Percentiles rank a stretch among this genome's conserved stretches.
Evolutionary conservation across 495 filamentous ascomycete genomes (phyloP).

Genomic region (Aspergillus bridgeri): DNA sequence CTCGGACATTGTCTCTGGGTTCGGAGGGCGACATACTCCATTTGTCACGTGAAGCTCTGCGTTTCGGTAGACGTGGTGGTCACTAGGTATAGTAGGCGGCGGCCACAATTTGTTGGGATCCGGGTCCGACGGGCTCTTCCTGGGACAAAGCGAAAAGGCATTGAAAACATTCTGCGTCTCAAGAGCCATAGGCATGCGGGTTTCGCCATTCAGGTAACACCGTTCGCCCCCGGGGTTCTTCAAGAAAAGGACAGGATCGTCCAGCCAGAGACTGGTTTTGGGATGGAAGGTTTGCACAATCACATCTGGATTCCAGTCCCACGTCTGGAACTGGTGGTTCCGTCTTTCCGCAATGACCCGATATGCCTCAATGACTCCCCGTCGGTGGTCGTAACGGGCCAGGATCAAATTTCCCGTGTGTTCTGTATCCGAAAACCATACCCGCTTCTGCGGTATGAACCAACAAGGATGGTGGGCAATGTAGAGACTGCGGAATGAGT

Average conservation of each 20-base stretch:
- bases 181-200: conserved; percentile 53
- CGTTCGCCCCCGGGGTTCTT: conserved; percentile 30
- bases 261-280: conserved; percentile 61
- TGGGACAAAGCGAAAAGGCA: conserved; percentile 42
- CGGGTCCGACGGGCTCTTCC: conserved; percentile 29
- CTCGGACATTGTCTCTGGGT: conserved; percentile 54
- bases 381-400: conserved; percentile 64
- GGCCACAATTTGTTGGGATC: conserved; percentile 63
- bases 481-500: conserved; percentile 65
- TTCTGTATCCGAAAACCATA: conserved; percentile 82
- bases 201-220: conserved; percentile 34
- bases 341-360: conserved; percentile 64
- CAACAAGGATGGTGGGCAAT: conserved; percentile 72
- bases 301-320: conserved; percentile 64
- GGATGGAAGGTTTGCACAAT: conserved; percentile 74
- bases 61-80: conserved; percentile 27
- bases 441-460: conserved; percentile 73
- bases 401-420: conserved; percentile 68
- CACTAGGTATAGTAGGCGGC: conserved; percentile 62
- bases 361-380: conserved; percentile 77
- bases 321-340: conserved; percentile 49
- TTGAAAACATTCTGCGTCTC: conserved; percentile 44
- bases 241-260: conserved; percentile 66
- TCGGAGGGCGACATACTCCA: conserved; percentile 38
- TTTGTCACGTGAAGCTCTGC: conserved; percentile 29